phyloP scores from a whole-genome alignment of 2,329 filamentous ascomycete species.

The Penicillium sp. region DNA sequence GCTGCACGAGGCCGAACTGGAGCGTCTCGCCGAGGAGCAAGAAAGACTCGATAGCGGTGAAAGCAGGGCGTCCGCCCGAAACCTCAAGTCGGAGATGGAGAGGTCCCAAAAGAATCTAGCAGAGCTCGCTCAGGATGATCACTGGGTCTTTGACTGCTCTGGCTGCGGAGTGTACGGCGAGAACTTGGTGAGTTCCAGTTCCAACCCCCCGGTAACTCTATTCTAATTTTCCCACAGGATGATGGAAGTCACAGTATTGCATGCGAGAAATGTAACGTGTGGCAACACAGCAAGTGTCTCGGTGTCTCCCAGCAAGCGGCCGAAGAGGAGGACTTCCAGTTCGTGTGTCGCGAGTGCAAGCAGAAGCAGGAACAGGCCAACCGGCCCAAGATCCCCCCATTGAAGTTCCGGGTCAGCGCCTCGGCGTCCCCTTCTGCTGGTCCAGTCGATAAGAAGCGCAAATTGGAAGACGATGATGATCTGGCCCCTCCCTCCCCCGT shows the following conservation, averaged over 20 bases:
- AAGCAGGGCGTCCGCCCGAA: conserved; percentile 72
- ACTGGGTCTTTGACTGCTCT: conserved; percentile 92
- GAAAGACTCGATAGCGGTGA: conserved; percentile 59
- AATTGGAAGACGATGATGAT: conserved; percentile 17
- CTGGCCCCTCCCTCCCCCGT: conserved; percentile 25
- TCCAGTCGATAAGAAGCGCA: conserved; percentile 22
- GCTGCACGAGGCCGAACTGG: conserved; percentile 81
- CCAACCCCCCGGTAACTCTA: background rate
- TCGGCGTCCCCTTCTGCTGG: conserved; percentile 49
- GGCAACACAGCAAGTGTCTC: conserved; percentile 95
- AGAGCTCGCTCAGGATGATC: conserved; percentile 72
- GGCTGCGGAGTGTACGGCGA: conserved; percentile 87
- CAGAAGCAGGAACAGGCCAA: conserved; percentile 65
- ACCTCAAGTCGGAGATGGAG: conserved; percentile 79
- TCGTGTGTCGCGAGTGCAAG: conserved; percentile 78
- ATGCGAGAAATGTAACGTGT: conserved; percentile 90
- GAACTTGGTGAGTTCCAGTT: conserved; percentile 58
- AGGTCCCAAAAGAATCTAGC: conserved; percentile 75
- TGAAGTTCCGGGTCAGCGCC: conserved; percentile 59
- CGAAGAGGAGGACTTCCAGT: conserved; percentile 83
- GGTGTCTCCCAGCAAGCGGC: conserved; percentile 77
- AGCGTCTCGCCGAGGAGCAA: conserved; percentile 75
- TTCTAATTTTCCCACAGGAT: conserved; percentile 55
- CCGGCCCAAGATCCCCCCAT: conserved; percentile 62
- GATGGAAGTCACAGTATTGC: conserved; percentile 92